Evolutionary conservation across 2,329 filamentous ascomycete species (phyloP), one percentile per base, ranked within the genome.

Genomic region (Penicillium sp.): DNA sequence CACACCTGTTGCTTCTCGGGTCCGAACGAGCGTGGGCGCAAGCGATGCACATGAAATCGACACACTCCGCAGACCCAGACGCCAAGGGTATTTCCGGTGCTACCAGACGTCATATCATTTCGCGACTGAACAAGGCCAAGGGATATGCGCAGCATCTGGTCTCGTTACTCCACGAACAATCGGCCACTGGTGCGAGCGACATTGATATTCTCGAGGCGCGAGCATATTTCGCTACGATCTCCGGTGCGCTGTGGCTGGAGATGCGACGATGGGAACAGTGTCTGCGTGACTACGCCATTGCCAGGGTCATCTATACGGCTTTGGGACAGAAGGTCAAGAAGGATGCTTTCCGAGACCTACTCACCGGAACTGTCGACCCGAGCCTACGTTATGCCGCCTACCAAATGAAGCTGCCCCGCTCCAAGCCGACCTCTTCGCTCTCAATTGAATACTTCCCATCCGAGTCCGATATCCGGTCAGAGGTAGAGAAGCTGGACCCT

Each of bases 311-410:
- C 63, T 99, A 97, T 76, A 86, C 83, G 54, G 86, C 89, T 0
- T 78, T 99, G 36, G 80, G 86, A 23, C 78, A 82, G 55, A 63
- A 66, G 42, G 84, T 75, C 56, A 87, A 85, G 68, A 87, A 85
- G 55, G 93, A 96, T 52, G 78, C 89, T 29, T 94, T 90, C 79
- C 91, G 89, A 68, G 93, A 97, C 55, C 80, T 97, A 20, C 77
- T 99, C 51, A 85, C 88, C 41, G 87, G 89, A 63, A 95, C 89
- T 4, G 87, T 96, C 55, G 94, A 99, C 68, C 92, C 92, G 2
- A 96, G 91, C 56, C 90, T 99, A 64, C 87, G 93, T 57, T 97
- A 95, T 71, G 92, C 92, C 29, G 91, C 94, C 15, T 97, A 97
- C 70, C 91, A 96, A 72, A 82, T 91, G 68, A 89, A 93, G 69